Base-by-base conservation (phyloP, 768 basidiomycete species). In the Mycena alexandri region DNA sequence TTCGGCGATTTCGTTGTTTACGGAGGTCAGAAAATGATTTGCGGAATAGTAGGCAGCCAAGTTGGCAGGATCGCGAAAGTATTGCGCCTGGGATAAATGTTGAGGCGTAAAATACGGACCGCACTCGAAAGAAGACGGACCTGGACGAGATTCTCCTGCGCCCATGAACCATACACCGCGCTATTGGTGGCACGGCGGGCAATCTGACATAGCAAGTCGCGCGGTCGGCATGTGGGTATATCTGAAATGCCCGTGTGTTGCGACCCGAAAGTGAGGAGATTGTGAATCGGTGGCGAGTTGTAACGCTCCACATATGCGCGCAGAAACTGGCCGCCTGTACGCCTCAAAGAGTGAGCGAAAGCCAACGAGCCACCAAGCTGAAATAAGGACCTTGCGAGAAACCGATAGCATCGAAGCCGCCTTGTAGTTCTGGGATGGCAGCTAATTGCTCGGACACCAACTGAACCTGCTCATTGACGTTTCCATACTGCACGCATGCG, bases 171-270 rank as follows among this genome's bases (percentile, higher is more conserved):
- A 73, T 96, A 95, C 14, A 92, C 90, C 12, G 89, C 90, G 19
- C 82, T 78, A 65, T 84, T 88, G 3, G 85, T 85, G 2, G 88
- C 87, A 33, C 86, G 83, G 36, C 90, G 85, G 25, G 91, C 91
- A 38, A 89, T 71, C 69, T 89, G 86, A 77, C 94, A 95, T 25
- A 92, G 65, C 12, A 94, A 71, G 73, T 95, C 94, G 73, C 81
- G 86, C 3, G 87, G 78, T 33, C 80, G 75, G 74, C 94, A 96
- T 1, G 72, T 36, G 0, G 93, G 91, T 19, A 95, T 80, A 74
- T 94, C 93, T 8, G 92, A 89, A 43, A 95, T 83, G 29, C 94
- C 94, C 90, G 94, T 93, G 73, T 95, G 93, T 67, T 93, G 93
- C 21, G 92, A 89, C 50, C 94, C 94, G 74, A 96, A 95, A 0